phyloP scores from a whole-genome alignment of 257 asterid genomes.

The Parsonsia alboflavescens region DNA sequence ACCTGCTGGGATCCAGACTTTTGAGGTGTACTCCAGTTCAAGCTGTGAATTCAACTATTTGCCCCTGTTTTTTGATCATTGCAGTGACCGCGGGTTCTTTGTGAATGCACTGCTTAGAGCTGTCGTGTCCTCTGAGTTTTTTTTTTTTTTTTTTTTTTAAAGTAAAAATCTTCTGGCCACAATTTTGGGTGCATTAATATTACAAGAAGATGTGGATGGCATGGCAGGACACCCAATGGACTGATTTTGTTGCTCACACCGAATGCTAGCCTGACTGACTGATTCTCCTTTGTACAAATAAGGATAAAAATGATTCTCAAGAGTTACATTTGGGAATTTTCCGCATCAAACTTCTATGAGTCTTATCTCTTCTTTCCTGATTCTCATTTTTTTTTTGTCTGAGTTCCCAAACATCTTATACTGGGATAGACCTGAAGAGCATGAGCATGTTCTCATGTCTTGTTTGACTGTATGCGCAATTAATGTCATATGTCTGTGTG shows the following conservation, averaged over 20 bases:
- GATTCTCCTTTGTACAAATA: constrained; percentile 14
- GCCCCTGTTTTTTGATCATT: constrained; percentile 25
- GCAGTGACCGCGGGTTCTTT: constrained; percentile 33
- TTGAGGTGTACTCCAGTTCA: constrained; percentile 9
- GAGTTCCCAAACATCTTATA: background rate
- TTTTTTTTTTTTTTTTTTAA: too few relatives aligned
- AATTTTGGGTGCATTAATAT: constrained; percentile 12
- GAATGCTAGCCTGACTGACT: constrained; percentile 17
- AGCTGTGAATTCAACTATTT: constrained; percentile 29
- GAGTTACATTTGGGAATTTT: constrained; percentile 1
- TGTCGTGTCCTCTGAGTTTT: constrained; percentile 13
- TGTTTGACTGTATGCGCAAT: background rate
- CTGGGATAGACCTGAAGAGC: background rate
- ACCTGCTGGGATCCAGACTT: constrained; percentile 19
- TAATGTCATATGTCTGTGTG: background rate
- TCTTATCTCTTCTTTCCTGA: background rate
- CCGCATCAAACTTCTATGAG: background rate
- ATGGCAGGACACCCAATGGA: constrained; percentile 18
- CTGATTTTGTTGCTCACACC: constrained; percentile 16
- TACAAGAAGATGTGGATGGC: constrained; percentile 28
- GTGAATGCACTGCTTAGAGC: constrained; percentile 23
- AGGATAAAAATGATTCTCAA: background rate
- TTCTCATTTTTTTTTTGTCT: background rate
- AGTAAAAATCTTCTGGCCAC: constrained; percentile 12
- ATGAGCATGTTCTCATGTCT: background rate